Evolutionary conservation across 345 rosid genomes (phyloP).

Genomic region (Carallia brachiata): DNA sequence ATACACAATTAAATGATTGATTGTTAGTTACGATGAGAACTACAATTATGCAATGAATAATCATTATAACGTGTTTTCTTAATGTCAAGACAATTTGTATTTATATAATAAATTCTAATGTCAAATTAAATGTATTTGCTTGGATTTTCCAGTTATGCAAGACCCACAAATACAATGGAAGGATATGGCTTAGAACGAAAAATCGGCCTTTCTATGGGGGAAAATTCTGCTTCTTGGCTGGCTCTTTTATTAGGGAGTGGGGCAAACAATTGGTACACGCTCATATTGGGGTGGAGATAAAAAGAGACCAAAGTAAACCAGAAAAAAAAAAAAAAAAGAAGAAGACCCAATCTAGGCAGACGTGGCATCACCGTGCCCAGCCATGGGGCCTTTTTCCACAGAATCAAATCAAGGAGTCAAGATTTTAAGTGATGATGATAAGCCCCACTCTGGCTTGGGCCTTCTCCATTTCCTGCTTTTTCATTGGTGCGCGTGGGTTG

Average conservation of each 20-base stretch:
- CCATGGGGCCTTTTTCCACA: slow-evolving; percentile 3
- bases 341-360: neutral
- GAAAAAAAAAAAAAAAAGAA: neutral
- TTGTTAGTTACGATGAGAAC: no score
- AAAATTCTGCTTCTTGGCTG: neutral
- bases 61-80: no score
- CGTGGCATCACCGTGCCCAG: slow-evolving; percentile 12
- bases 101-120: no score
- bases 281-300: slow-evolving; percentile 6
- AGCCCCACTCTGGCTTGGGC: neutral
- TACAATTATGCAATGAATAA: no score
- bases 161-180: neutral
- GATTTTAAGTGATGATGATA: slow-evolving; percentile 4
- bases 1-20: no score
- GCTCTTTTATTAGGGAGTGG: neutral
- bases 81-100: no score
- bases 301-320: neutral
- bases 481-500: slow-evolving; percentile 7
- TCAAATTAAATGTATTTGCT: neutral
- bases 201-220: neutral
- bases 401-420: slow-evolving; percentile 18
- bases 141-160: neutral
- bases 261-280: neutral
- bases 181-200: no score
- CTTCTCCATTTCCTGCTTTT: neutral